Evolutionary conservation across 257 asterid species (phyloP).

Genomic region (Lycium barbarum): DNA sequence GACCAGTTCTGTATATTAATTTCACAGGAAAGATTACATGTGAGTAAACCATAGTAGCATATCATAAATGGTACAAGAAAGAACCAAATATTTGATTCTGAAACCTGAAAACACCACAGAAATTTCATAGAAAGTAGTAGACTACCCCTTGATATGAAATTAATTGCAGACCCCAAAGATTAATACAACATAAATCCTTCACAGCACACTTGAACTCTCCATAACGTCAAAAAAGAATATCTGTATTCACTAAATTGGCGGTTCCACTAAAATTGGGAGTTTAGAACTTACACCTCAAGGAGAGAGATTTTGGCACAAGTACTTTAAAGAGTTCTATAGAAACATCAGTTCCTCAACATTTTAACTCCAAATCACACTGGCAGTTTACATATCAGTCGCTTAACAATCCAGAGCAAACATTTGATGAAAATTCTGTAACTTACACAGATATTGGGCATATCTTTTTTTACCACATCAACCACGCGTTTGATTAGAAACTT

Average conservation of each 20-base stretch:
- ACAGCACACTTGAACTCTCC: neutral
- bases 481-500: conserved; percentile 95
- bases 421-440: conserved; percentile 41
- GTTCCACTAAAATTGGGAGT: neutral
- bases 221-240: neutral
- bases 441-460: conserved; percentile 82
- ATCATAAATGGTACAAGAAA: neutral
- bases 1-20: conserved; percentile 37
- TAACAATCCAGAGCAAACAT: neutral
- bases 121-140: neutral
- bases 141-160: neutral
- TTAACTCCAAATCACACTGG: conserved; percentile 2
- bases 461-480: conserved; percentile 88
- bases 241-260: neutral
- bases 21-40: conserved; percentile 25
- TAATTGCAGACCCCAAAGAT: neutral
- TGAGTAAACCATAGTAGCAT: conserved; percentile 19
- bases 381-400: neutral
- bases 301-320: neutral
- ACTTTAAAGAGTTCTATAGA: conserved; percentile 20
- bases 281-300: neutral
- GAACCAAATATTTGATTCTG: neutral
- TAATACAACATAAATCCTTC: neutral
- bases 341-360: neutral
- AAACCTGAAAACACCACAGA: conserved; percentile 19